phyloP scores from a whole-genome alignment of 2,329 filamentous ascomycete species.

The Penicillium sp. region DNA sequence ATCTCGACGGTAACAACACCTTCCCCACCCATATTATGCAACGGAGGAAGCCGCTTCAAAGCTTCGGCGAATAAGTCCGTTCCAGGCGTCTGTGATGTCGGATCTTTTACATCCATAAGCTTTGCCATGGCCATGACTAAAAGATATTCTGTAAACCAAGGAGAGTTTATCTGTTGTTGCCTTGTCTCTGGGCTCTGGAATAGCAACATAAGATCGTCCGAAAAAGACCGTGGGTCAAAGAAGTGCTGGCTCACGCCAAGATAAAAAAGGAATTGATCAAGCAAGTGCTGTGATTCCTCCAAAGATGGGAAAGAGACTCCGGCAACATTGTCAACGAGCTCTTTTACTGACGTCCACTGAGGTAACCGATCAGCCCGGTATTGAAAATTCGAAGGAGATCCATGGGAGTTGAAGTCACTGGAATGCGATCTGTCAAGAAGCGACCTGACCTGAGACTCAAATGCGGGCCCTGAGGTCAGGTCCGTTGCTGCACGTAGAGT shows the following conservation, averaged over 20 bases:
- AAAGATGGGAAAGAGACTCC: constrained; percentile 12
- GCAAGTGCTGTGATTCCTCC: constrained; percentile 19
- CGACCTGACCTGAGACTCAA: constrained; percentile 21
- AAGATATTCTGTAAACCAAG: constrained; percentile 24
- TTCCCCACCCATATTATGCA: constrained; percentile 17
- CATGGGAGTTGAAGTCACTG: not conserved
- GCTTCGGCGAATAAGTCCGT: constrained; percentile 19
- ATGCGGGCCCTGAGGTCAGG: constrained; percentile 18
- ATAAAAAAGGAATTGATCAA: constrained; percentile 24
- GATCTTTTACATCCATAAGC: constrained; percentile 22
- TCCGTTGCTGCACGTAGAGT: constrained; percentile 18
- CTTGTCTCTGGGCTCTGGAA: constrained; percentile 13
- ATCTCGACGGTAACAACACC: constrained; percentile 18
- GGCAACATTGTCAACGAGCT: constrained; percentile 2
- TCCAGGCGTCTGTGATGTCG: constrained; percentile 16
- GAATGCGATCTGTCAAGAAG: constrained; percentile 13
- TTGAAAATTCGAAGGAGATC: not conserved
- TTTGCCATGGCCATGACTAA: constrained; percentile 27
- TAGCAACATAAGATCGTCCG: constrained; percentile 17
- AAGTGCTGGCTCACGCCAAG: constrained; percentile 26
- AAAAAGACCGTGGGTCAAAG: constrained; percentile 22
- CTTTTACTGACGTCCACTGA: constrained; percentile 7
- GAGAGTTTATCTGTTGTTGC: constrained; percentile 11
- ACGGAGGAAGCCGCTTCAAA: constrained; percentile 14
- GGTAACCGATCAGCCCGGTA: not conserved